A percentile compares a stretch with the other conserved stretches of the same genome.
phyloP scores from a whole-genome alignment of 2,329 filamentous ascomycete species.

The Pseudocercospora crystallina region DNA sequence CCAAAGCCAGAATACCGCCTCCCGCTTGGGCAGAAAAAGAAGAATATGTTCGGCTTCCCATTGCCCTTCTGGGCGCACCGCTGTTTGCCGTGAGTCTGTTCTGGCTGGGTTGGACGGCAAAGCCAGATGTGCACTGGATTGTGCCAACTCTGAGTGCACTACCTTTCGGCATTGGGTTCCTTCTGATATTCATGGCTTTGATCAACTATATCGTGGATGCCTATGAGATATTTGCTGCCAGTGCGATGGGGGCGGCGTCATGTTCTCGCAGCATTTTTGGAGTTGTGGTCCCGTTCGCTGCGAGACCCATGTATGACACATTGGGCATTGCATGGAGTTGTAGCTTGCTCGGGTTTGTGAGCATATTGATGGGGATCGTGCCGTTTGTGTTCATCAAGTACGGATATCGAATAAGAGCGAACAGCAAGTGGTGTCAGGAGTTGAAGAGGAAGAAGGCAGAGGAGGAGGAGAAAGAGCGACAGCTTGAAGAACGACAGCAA shows the following conservation, averaged over 20 bases:
- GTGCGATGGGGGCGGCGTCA: slow-evolving; percentile 78
- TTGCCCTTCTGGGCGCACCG: slow-evolving; percentile 59
- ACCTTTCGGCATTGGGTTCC: slow-evolving; percentile 54
- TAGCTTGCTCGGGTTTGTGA: slow-evolving; percentile 51
- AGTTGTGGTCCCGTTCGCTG: slow-evolving; percentile 55
- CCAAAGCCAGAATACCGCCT: slow-evolving; percentile 41
- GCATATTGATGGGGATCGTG: slow-evolving; percentile 52
- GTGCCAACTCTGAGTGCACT: slow-evolving; percentile 50
- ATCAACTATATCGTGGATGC: slow-evolving; percentile 64
- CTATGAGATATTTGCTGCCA: slow-evolving; percentile 73
- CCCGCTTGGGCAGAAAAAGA: slow-evolving; percentile 62
- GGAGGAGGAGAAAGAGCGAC: slow-evolving; percentile 21
- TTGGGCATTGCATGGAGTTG: slow-evolving; percentile 70
- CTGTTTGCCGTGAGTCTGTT: slow-evolving; percentile 45
- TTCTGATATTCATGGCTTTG: slow-evolving; percentile 52
- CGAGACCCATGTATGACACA: slow-evolving; percentile 60
- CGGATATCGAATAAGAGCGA: slow-evolving; percentile 54
- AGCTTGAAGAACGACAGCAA: slow-evolving; percentile 11
- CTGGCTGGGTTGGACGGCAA: slow-evolving; percentile 62
- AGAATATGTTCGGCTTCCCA: slow-evolving; percentile 68
- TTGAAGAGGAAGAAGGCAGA: slow-evolving; percentile 52
- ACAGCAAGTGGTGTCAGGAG: slow-evolving; percentile 63
- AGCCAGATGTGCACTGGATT: slow-evolving; percentile 42
- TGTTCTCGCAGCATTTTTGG: slow-evolving; percentile 78
- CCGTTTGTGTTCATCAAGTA: slow-evolving; percentile 61